Evolutionary conservation across 202 grass and related monocot genomes (phyloP), one percentile per base, ranked within the genome.

Genomic region (Miscanthus sacchariflorus): DNA sequence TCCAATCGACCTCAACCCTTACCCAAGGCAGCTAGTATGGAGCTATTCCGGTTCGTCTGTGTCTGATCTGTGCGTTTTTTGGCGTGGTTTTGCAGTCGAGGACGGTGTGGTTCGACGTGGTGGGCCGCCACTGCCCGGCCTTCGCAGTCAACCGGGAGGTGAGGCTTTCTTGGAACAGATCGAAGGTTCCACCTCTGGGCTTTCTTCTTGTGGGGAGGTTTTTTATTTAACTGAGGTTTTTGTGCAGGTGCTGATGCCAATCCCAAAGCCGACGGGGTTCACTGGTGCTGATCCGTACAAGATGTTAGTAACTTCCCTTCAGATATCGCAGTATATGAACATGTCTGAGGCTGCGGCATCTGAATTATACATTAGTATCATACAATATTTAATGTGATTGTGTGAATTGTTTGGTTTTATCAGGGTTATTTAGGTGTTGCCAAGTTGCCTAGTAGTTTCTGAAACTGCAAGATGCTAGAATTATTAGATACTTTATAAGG

Each of bases 141-240:
- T 99, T 99, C 90, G 91, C 97, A 4, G 97, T 95, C 61, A 96
- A 99, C 86, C 85, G 90, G 61, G 97, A 99, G 94, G 97, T 99
- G 85, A 82, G 86, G 56, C 46, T 84, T 87, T 81, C 28, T 78
- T 73, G 59, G 52, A 65, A 70, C 73, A 9, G 64, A 30, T 64
- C 17, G 42, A 46, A n/a, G 9, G 13, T 17, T 87, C 35, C 25
- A 70, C 71, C 30, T 52, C 46, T 63, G 2, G 81, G 36, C 25
- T 19, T 36, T 80, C n/a, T 85, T 65, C 72, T n/a, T 90, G 2
- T 72, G 18, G 15, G 39, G 11, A 9, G 15, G 13, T 46, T 78
- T 77, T n/a, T 81, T 45, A 84, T 76, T 78, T 84, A 17, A 48
- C 59, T 81, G 39, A 46, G 70, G 56, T 77, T 64, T 89, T 40